Conservation (phyloP, 1,139 yeast species). For the Saccharomycopsis crataegensis region DNA sequence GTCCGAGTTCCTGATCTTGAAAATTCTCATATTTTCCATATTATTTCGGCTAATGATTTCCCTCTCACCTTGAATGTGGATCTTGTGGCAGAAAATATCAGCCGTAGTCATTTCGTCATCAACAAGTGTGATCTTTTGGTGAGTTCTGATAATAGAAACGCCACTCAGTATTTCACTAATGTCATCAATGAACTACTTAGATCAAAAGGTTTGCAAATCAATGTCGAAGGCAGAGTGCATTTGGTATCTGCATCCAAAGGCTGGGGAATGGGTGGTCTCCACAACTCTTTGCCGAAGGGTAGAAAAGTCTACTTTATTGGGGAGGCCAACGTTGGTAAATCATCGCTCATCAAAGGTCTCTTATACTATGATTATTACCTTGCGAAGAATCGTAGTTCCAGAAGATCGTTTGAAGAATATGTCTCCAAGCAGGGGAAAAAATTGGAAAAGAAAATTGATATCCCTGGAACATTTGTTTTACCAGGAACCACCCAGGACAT, state of each 20-base stretch:
- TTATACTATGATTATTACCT: conserved; percentile 8
- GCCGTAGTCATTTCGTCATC: conserved; percentile 9
- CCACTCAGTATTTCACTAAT: conserved; percentile 4
- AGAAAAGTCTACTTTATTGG: conserved; percentile 16
- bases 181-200: conserved; percentile 7
- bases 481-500: conserved; percentile 19
- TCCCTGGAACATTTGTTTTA: conserved; percentile 16
- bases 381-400: neutral
- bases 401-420: neutral
- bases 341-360: conserved; percentile 12
- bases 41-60: conserved; percentile 18
- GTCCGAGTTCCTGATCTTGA: neutral
- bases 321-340: conserved; percentile 19
- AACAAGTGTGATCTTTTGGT: conserved; percentile 16
- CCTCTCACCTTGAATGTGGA: conserved; percentile 15
- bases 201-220: neutral
- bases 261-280: conserved; percentile 13
- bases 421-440: neutral
- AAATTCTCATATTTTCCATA: conserved; percentile 7
- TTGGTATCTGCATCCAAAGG: conserved; percentile 10
- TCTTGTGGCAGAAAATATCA: neutral
- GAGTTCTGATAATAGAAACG: conserved; percentile 6
- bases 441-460: neutral
- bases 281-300: conserved; percentile 4
- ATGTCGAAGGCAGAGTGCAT: conserved; percentile 4